Evolutionary conservation across 1,284 basidiomycete species (phyloP).

Genomic region (Malassezia sp.): DNA sequence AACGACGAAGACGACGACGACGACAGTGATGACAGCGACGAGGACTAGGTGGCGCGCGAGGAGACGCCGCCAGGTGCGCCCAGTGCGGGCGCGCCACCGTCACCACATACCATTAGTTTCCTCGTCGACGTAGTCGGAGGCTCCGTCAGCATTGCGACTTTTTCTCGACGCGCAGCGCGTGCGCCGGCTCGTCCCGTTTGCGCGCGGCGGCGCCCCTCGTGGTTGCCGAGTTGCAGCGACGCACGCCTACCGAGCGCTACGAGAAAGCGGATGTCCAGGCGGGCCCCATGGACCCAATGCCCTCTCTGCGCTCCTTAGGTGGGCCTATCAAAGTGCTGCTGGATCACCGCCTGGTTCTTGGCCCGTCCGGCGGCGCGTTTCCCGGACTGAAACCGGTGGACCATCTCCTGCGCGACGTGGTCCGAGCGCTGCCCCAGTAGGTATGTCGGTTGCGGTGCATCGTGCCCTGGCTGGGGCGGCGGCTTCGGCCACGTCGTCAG

Average conservation of each 20-base stretch:
- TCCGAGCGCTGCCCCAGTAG: slow-evolving; percentile 20
- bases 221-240: not conserved
- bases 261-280: too few species aligned
- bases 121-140: too few species aligned
- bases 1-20: slow-evolving; percentile 20
- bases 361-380: slow-evolving; percentile 30
- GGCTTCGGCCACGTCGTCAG: slow-evolving; percentile 35
- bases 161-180: not conserved
- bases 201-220: too few species aligned
- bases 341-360: slow-evolving; percentile 26
- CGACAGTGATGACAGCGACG: slow-evolving; percentile 14
- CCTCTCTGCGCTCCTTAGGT: too few species aligned
- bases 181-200: too few species aligned
- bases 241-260: not conserved
- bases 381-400: slow-evolving; percentile 31
- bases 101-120: too few species aligned
- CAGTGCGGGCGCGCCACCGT: too few species aligned
- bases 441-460: slow-evolving; percentile 23
- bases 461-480: slow-evolving; percentile 19
- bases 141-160: not conserved
- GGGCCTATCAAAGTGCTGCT: slow-evolving; percentile 8
- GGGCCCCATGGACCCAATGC: too few species aligned
- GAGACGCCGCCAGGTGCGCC: too few species aligned
- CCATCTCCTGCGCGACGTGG: slow-evolving; percentile 21
- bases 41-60: too few species aligned